Conservation (phyloP, 208 protist species). For the Trypanosoma boissoni region DNA sequence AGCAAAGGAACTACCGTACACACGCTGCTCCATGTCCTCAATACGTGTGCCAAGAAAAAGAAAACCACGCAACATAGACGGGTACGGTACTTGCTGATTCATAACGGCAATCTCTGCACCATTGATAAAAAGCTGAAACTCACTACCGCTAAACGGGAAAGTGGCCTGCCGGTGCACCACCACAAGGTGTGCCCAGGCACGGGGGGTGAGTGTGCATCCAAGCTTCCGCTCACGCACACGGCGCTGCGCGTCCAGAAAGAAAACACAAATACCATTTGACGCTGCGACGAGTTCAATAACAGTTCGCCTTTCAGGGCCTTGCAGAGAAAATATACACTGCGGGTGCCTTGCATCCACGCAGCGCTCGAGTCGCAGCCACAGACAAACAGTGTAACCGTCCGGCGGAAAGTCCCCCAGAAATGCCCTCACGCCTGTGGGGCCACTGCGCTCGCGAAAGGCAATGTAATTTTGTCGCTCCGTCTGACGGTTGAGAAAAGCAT, state of each 20-base stretch:
- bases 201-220: constrained; percentile 16
- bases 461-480: constrained; percentile 27
- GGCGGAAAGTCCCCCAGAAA: constrained; percentile 50
- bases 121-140: constrained; percentile 52
- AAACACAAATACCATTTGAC: constrained; percentile 5
- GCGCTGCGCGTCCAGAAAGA: constrained; percentile 22
- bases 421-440: constrained; percentile 51
- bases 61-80: constrained; percentile 38
- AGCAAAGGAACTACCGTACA: constrained; percentile 40
- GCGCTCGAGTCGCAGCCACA: constrained; percentile 64
- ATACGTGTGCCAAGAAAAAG: constrained; percentile 52
- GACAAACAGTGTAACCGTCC: constrained; percentile 70
- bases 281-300: constrained; percentile 31
- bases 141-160: constrained; percentile 25
- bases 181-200: constrained; percentile 36
- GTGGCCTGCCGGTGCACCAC: constrained; percentile 28
- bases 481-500: constrained; percentile 8
- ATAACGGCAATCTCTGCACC: constrained; percentile 30
- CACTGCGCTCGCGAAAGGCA: constrained; percentile 32
- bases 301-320: constrained; percentile 30
- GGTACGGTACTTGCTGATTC: constrained; percentile 38
- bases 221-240: constrained; percentile 16
- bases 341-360: constrained; percentile 7
- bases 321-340: constrained; percentile 41
- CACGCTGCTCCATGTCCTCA: constrained; percentile 53